phyloP scores from a whole-genome alignment of 768 basidiomycete genomes.

The Lactarius evosmus region DNA sequence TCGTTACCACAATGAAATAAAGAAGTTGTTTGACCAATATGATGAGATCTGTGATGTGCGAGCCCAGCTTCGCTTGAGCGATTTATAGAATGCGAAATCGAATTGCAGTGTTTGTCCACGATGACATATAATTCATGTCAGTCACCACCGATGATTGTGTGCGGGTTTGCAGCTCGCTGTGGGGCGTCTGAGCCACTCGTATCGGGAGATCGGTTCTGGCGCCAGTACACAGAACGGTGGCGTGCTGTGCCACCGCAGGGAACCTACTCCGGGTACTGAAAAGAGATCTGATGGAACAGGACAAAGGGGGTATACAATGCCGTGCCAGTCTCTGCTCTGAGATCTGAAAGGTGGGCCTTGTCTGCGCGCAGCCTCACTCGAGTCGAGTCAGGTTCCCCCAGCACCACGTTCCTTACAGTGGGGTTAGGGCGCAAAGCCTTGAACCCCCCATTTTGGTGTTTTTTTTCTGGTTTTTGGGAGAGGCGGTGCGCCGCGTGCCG shows the following conservation, averaged over 20 bases:
- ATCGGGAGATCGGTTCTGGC: not conserved
- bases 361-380: conserved; percentile 2
- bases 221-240: conserved; percentile 8
- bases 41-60: not conserved
- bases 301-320: conserved; percentile 14
- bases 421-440: conserved; percentile 6
- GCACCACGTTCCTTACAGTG: conserved; percentile 13
- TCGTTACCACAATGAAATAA: not conserved
- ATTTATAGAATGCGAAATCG: not conserved
- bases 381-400: conserved; percentile 9
- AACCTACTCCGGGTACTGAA: not conserved
- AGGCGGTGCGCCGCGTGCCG: conserved; percentile 7
- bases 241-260: conserved; percentile 4
- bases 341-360: not conserved
- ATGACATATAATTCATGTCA: not conserved
- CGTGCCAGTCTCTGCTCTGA: conserved; percentile 1
- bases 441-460: not conserved
- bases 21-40: not conserved
- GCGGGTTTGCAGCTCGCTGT: not conserved
- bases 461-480: not conserved
- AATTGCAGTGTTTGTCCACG: not conserved
- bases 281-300: not conserved
- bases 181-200: not conserved
- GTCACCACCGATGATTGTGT: not conserved
- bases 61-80: not conserved